A percentile compares a stretch with the other conserved stretches of the same genome.
Conservation (phyloP, 331 rosid species). For the Quercus lobata region DNA sequence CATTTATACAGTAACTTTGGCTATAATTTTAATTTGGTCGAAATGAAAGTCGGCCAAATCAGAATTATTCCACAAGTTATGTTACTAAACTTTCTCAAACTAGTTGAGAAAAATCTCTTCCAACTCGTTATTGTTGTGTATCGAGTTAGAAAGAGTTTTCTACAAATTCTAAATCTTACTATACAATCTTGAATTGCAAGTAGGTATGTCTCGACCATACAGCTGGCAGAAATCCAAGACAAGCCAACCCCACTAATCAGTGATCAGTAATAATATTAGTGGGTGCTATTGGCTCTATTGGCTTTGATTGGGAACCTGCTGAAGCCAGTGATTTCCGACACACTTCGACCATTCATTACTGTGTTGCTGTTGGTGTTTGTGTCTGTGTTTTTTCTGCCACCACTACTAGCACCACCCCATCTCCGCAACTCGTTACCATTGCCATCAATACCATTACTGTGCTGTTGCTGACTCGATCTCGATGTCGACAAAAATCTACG, state of each 20-base stretch:
- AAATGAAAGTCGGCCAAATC: too few relatives aligned
- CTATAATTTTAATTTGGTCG: too few relatives aligned
- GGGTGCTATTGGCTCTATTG: background rate
- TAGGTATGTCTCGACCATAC: slow-evolving; percentile 20
- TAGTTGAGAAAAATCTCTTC: too few relatives aligned
- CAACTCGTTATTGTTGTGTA: too few relatives aligned
- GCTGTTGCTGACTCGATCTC: slow-evolving; percentile 1
- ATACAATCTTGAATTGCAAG: background rate
- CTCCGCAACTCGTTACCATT: background rate
- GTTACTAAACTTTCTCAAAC: too few relatives aligned
- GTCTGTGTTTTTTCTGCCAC: slow-evolving; percentile 25
- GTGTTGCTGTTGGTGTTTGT: too few relatives aligned
- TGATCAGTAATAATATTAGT: slow-evolving; percentile 4
- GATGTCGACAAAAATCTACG: slow-evolving; percentile 24
- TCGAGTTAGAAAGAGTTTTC: too few relatives aligned
- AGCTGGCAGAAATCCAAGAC: slow-evolving; percentile 40
- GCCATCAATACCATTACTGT: background rate
- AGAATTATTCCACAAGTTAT: too few relatives aligned
- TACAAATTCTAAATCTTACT: too few relatives aligned
- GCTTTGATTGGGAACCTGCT: slow-evolving; percentile 39
- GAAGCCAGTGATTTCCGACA: slow-evolving; percentile 74
- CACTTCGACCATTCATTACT: slow-evolving; percentile 52
- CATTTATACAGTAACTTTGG: too few relatives aligned
- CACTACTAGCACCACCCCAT: background rate
- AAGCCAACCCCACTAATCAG: slow-evolving; percentile 24